Evolutionary conservation across 257 asterid genomes (phyloP).

Genomic region (Jaltomata sinuosa): DNA sequence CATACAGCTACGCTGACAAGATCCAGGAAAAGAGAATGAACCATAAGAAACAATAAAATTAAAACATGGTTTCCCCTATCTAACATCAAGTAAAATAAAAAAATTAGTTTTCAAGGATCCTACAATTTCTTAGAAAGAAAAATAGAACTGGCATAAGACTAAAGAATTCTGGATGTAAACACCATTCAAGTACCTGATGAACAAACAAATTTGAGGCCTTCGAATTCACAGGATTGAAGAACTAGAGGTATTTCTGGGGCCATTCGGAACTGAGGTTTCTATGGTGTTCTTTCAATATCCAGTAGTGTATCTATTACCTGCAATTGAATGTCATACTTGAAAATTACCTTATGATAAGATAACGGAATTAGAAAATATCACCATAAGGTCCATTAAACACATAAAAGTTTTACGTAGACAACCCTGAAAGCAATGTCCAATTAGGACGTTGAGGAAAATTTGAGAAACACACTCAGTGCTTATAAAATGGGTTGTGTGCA

Average conservation of each 20-base stretch:
- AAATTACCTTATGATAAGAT: background rate
- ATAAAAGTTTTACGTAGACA: background rate
- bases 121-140: background rate
- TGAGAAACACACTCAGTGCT: background rate
- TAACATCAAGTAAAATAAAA: background rate
- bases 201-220: slow-evolving; percentile 62
- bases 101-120: background rate
- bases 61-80: background rate
- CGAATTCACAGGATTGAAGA: slow-evolving; percentile 91
- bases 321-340: background rate
- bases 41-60: background rate
- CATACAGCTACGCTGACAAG: background rate
- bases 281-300: slow-evolving; percentile 57
- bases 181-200: slow-evolving; percentile 55
- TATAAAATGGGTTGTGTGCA: background rate
- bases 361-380: background rate
- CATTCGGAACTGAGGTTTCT: slow-evolving; percentile 88
- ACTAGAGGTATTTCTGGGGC: slow-evolving; percentile 87
- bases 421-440: background rate
- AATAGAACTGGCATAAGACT: background rate
- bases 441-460: background rate
- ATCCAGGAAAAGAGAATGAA: slow-evolving; percentile 1
- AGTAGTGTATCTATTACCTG: slow-evolving; percentile 70
- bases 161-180: background rate
- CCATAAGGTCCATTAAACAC: background rate